A percentile compares a stretch with the other conserved stretches of the same genome.
phyloP scores from a whole-genome alignment of 2,329 filamentous ascomycete species.

The Penicillium sp. region DNA sequence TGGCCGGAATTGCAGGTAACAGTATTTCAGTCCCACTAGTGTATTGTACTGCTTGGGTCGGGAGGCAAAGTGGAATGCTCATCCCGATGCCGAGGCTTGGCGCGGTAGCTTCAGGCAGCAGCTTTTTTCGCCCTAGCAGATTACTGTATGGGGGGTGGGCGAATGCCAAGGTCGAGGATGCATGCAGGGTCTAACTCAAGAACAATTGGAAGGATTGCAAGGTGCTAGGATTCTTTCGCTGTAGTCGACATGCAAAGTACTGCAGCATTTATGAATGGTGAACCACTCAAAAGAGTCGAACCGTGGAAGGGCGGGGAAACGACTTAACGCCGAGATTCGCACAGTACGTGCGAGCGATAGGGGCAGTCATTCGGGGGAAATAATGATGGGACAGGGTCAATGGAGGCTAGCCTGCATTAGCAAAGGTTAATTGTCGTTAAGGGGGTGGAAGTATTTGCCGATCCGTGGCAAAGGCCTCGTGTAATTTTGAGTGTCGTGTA shows the following conservation, averaged over 20 bases:
- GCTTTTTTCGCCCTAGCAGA: slow-evolving; percentile 11
- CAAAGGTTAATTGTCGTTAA: background rate
- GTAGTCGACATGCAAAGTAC: background rate
- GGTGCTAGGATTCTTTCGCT: background rate
- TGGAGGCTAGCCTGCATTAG: background rate
- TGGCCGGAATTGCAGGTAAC: background rate
- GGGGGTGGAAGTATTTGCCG: background rate
- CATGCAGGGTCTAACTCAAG: background rate
- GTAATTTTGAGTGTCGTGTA: slow-evolving; percentile 22
- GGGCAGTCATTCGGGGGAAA: background rate
- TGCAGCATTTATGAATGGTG: background rate
- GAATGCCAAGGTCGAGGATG: background rate
- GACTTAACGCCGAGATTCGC: background rate
- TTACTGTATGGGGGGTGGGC: background rate
- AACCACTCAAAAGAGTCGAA: background rate
- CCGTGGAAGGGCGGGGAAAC: background rate
- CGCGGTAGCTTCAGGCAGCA: slow-evolving; percentile 18
- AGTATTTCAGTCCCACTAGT: background rate
- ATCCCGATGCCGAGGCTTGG: slow-evolving; percentile 2
- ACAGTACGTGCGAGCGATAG: background rate
- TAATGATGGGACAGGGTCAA: background rate
- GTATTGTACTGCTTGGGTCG: background rate
- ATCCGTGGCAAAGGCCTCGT: background rate
- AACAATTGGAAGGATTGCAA: too few species aligned
- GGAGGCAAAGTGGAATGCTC: background rate